Conservation (phyloP, 768 basidiomycete species). For the Mycena venus region DNA sequence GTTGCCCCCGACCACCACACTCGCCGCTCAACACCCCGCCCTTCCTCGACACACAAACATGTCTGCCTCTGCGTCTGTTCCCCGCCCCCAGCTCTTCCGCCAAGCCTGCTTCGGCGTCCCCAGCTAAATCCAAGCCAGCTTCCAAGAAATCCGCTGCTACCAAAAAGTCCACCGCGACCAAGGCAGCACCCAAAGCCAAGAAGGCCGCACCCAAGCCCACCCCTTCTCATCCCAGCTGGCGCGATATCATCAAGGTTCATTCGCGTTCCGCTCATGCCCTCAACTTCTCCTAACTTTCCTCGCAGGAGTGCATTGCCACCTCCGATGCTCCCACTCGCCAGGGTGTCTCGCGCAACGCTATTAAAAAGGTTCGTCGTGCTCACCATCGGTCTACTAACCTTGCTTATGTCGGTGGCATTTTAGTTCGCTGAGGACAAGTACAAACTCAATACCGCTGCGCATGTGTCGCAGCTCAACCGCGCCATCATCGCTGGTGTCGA, state of each 20-base stretch:
- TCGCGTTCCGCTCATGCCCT: background rate
- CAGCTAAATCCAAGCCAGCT: background rate
- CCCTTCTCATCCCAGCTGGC: constrained; percentile 64
- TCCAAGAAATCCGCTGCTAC: background rate
- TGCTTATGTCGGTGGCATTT: constrained; percentile 17
- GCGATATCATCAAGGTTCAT: constrained; percentile 66
- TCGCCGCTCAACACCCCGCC: too few relatives aligned
- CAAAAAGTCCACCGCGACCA: background rate
- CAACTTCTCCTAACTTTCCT: background rate
- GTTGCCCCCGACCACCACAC: background rate
- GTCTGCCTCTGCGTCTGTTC: background rate
- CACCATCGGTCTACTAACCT: background rate
- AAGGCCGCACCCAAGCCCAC: constrained; percentile 37
- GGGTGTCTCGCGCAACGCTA: constrained; percentile 82
- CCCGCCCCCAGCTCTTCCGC: background rate
- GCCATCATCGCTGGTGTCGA: constrained; percentile 82
- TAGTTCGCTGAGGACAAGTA: constrained; percentile 90
- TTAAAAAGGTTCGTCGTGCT: constrained; percentile 81
- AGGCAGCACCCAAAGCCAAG: constrained; percentile 45
- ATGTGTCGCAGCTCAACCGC: constrained; percentile 78
- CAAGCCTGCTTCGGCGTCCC: constrained; percentile 14
- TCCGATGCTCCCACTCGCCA: constrained; percentile 70
- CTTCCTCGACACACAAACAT: background rate
- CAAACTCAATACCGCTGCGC: constrained; percentile 75
- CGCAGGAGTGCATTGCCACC: constrained; percentile 80